Evolutionary conservation across 192 early-diverging fungal genomes (phyloP).

Genomic region (Obelidium mucronatum): DNA sequence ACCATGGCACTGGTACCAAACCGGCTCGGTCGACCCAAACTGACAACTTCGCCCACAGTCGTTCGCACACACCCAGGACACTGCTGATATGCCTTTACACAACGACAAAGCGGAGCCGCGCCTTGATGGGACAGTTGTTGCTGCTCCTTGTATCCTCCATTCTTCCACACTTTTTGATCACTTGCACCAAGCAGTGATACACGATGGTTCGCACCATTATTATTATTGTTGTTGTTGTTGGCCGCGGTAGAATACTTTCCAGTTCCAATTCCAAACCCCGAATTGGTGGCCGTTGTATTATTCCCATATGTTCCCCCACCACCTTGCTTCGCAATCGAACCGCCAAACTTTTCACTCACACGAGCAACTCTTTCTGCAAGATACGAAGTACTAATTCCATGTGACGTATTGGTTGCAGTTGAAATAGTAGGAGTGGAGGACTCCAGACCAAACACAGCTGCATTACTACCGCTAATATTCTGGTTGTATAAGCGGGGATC

Average conservation of each 20-base stretch:
- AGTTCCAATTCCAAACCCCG: not conserved
- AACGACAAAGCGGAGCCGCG: not conserved
- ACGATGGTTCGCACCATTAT: too few relatives aligned
- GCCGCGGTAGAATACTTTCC: not conserved
- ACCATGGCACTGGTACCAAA: not conserved
- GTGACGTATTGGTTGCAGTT: not conserved
- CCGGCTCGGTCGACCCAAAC: too few relatives aligned
- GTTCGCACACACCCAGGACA: not conserved
- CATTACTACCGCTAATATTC: not conserved
- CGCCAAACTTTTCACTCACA: too few relatives aligned
- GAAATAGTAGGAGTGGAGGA: not conserved
- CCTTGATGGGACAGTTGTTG: conserved; percentile 3
- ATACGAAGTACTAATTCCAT: not conserved
- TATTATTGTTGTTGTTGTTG: not conserved
- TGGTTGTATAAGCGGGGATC: not conserved
- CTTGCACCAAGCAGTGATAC: too few relatives aligned
- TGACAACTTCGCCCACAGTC: too few relatives aligned
- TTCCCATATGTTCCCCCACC: too few relatives aligned
- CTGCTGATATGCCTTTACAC: not conserved
- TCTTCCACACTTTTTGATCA: too few relatives aligned
- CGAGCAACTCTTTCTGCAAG: too few relatives aligned
- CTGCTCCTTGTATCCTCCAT: not conserved
- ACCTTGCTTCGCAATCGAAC: too few relatives aligned
- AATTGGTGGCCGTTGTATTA: too few relatives aligned
- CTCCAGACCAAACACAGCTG: not conserved